phyloP scores from a whole-genome alignment of 345 rosid genomes.

The Gossypium ekmanianum region DNA sequence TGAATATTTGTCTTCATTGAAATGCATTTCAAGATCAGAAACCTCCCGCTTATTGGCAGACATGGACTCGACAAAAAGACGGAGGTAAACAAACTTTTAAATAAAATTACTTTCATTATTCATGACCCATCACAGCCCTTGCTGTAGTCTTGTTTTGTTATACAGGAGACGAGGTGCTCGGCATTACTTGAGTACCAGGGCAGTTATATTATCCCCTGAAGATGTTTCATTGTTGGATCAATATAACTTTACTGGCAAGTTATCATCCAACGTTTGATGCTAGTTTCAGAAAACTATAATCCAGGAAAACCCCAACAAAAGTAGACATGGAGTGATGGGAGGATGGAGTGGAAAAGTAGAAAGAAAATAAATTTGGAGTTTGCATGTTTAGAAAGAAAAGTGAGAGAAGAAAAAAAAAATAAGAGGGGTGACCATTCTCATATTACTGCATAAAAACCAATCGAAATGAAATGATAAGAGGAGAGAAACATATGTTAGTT shows the following conservation, averaged over 20 bases:
- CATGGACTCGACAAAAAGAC: slow-evolving; percentile 28
- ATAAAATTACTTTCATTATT: neutral
- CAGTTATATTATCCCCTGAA: slow-evolving; percentile 54
- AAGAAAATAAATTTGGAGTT: too few species aligned
- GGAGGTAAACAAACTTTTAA: slow-evolving; percentile 41
- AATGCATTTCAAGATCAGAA: slow-evolving; percentile 62
- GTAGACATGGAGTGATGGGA: too few species aligned
- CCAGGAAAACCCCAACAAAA: slow-evolving; percentile 14
- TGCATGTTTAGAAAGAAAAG: too few species aligned
- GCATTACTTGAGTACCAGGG: slow-evolving; percentile 58
- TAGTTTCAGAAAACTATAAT: slow-evolving; percentile 5
- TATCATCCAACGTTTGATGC: slow-evolving; percentile 15
- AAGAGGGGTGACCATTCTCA: too few species aligned
- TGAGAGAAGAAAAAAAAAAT: too few species aligned
- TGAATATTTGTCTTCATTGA: slow-evolving; percentile 66
- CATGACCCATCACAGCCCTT: neutral
- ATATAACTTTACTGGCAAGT: slow-evolving; percentile 33
- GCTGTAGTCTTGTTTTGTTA: slow-evolving; percentile 2
- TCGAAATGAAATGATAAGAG: too few species aligned
- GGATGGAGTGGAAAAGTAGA: too few species aligned
- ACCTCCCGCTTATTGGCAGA: slow-evolving; percentile 45
- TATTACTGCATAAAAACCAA: too few species aligned
- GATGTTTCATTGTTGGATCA: slow-evolving; percentile 57
- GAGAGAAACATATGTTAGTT: too few species aligned
- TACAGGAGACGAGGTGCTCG: slow-evolving; percentile 56